These are phyloP conservation scores for Giardia muris DNA, from an alignment of 208 protist genomes.

Conservation along the genomic window DNA sequence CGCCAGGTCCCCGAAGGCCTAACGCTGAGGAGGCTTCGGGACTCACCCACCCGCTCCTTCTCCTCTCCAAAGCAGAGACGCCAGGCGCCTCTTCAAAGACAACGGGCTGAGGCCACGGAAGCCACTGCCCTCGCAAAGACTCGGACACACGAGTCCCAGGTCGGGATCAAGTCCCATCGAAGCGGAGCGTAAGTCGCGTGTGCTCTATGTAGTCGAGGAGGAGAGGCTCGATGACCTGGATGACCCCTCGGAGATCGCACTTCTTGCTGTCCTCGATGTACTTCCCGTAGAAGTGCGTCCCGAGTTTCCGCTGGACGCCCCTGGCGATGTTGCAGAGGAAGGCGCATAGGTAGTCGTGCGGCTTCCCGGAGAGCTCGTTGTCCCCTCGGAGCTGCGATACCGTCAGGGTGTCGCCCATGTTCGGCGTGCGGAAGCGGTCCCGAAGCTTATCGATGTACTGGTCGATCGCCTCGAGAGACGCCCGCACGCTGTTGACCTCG, in stretches of 20 bases:
- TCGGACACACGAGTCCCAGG: no score
- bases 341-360: background rate
- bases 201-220: background rate
- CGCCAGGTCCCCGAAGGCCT: no score
- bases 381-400: background rate
- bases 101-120: no score
- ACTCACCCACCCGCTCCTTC: no score
- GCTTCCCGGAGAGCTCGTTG: background rate
- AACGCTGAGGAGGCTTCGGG: no score
- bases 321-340: background rate
- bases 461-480: background rate
- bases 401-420: background rate
- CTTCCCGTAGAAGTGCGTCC: background rate
- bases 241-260: background rate
- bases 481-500: background rate
- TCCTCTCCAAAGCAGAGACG: no score
- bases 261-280: background rate
- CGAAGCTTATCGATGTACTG: background rate
- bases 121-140: no score
- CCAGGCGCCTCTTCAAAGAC: no score
- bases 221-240: background rate
- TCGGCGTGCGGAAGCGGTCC: background rate
- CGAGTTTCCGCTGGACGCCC: background rate
- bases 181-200: no score
- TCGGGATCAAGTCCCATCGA: no score